Conservation (phyloP, 2,329 filamentous ascomycete genomes). For the Elsinoe arachidis region DNA sequence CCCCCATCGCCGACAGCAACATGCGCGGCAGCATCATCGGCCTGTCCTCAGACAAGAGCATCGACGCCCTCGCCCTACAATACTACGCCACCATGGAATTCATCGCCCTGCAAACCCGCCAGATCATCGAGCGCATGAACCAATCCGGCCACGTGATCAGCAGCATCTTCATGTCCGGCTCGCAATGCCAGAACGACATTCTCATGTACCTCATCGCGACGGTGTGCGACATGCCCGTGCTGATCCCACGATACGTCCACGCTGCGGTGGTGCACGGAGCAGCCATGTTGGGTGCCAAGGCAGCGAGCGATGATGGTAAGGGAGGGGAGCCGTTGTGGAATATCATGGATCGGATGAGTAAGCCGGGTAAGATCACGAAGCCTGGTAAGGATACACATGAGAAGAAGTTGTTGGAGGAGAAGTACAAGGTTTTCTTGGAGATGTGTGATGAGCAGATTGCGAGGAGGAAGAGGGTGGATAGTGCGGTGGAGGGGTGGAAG, state of each 20-base stretch:
- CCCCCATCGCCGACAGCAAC: conserved; percentile 80
- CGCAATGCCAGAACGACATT: conserved; percentile 90
- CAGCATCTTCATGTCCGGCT: conserved; percentile 98
- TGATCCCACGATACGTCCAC: conserved; percentile 89
- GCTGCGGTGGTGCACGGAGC: conserved; percentile 96
- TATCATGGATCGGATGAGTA: conserved; percentile 97
- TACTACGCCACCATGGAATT: conserved; percentile 98
- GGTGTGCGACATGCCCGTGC: conserved; percentile 81
- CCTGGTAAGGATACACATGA: conserved; percentile 64
- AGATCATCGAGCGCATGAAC: conserved; percentile 95
- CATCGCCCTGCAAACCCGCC: conserved; percentile 90
- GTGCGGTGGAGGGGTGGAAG: conserved; percentile 32
- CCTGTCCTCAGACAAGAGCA: conserved; percentile 73
- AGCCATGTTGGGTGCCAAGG: conserved; percentile 95
- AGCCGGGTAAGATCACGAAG: conserved; percentile 75
- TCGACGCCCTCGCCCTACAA: conserved; percentile 78
- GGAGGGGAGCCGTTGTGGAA: conserved; percentile 83
- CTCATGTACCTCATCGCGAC: conserved; percentile 88
- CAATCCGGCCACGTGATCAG: conserved; percentile 73
- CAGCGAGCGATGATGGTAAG: conserved; percentile 70
- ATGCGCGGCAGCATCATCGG: conserved; percentile 91
- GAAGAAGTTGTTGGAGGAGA: conserved; percentile 72
- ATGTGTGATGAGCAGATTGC: conserved; percentile 78
- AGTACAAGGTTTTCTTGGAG: conserved; percentile 94
- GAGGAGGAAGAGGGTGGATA: conserved; percentile 73